Conservation (phyloP, 2,329 filamentous ascomycete species). For the Botrytis sinoallii region DNA sequence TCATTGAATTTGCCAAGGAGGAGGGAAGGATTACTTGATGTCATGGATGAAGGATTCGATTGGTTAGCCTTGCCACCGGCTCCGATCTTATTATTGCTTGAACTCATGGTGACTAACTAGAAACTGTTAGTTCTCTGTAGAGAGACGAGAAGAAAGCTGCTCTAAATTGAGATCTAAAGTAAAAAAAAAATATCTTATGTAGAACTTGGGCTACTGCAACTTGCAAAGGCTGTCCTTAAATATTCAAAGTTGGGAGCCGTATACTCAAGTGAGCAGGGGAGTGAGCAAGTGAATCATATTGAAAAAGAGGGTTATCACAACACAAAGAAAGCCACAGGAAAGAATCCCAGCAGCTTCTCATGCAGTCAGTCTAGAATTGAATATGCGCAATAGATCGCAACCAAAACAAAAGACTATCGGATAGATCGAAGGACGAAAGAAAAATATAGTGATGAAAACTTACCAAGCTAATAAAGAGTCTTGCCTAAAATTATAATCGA, state of each 20-base stretch:
- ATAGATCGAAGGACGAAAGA: not conserved
- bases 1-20: slow-evolving; percentile 73
- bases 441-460: not conserved
- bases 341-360: not conserved
- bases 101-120: slow-evolving; percentile 27
- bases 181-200: not conserved
- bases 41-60: slow-evolving; percentile 46
- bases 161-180: not conserved
- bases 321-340: not conserved
- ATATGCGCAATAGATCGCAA: not conserved
- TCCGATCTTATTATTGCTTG: slow-evolving; percentile 27
- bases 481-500: not conserved
- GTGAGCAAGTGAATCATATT: not conserved
- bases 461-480: not conserved
- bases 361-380: not conserved
- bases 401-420: not conserved
- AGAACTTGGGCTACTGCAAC: not conserved
- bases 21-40: slow-evolving; percentile 59
- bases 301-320: not conserved
- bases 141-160: not conserved
- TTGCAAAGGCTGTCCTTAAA: not conserved
- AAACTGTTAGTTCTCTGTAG: not conserved
- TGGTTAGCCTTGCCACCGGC: slow-evolving; percentile 45
- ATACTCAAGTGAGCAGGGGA: slow-evolving; percentile 1
- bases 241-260: not conserved